These are phyloP conservation scores for Monosiga brevicollis DNA, from an alignment of 78 protist genomes.

Conservation along the genomic window DNA sequence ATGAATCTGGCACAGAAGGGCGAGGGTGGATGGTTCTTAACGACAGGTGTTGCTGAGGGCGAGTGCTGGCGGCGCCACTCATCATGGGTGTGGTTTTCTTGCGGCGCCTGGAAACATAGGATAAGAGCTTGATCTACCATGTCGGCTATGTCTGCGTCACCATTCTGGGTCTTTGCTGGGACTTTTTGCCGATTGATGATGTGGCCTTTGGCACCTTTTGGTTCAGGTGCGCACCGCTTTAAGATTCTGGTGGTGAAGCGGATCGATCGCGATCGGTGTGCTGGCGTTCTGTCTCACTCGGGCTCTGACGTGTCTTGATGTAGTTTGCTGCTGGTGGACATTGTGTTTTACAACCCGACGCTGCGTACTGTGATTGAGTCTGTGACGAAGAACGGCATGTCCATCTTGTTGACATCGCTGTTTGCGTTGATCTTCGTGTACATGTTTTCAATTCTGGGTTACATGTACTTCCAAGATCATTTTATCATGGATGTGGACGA, in stretches of 20 bases:
- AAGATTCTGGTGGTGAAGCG: too few relatives aligned
- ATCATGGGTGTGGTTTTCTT: too few relatives aligned
- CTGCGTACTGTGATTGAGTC: constrained; percentile 28
- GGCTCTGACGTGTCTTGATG: neutral
- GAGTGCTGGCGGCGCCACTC: too few relatives aligned
- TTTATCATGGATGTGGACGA: neutral
- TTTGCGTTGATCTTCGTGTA: constrained; percentile 28
- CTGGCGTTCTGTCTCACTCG: too few relatives aligned
- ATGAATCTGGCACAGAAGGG: too few relatives aligned
- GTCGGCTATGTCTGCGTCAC: neutral
- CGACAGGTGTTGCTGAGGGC: too few relatives aligned
- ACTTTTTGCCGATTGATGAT: neutral
- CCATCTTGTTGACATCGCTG: constrained; percentile 29
- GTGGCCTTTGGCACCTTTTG: neutral
- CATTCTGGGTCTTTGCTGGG: neutral
- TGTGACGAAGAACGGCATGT: constrained; percentile 33
- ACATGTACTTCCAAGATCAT: constrained; percentile 8
- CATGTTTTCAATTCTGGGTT: constrained; percentile 30
- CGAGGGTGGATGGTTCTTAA: too few relatives aligned
- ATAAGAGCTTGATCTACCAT: neutral
- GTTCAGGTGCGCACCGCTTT: neutral
- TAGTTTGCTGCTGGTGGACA: constrained; percentile 19
- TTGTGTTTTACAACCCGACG: constrained; percentile 31
- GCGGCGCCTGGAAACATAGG: too few relatives aligned
- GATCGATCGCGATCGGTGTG: too few relatives aligned